A percentile compares a stretch with the other conserved stretches of the same genome.
phyloP scores from a whole-genome alignment of 176 grass and related monocot species.

The Chrysopogon serrulatus region DNA sequence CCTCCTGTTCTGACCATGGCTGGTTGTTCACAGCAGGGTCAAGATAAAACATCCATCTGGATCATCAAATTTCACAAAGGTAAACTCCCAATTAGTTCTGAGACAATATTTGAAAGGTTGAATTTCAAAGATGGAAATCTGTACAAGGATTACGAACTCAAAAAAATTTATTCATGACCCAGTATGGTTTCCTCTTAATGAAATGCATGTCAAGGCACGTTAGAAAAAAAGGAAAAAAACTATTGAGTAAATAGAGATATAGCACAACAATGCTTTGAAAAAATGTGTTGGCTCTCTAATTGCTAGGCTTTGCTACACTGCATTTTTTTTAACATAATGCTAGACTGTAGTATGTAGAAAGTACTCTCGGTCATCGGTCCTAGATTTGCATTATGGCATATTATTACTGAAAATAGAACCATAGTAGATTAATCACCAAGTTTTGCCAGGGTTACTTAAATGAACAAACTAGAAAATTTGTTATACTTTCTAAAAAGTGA shows the following conservation, averaged over 20 bases:
- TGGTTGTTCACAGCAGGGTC: constrained; percentile 48
- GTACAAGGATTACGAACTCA: background rate
- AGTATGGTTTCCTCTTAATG: background rate
- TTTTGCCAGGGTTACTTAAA: background rate
- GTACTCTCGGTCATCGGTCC: background rate
- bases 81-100: background rate
- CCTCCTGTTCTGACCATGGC: constrained; percentile 53
- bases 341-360: too few species aligned
- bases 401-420: background rate
- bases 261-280: background rate
- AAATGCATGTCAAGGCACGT: background rate
- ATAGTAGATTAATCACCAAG: background rate
- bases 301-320: background rate
- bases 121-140: background rate
- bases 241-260: background rate
- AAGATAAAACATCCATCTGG: constrained; percentile 39
- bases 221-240: background rate
- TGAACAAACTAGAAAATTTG: background rate
- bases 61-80: background rate
- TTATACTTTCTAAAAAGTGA: background rate
- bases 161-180: background rate
- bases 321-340: too few species aligned
- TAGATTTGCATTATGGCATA: background rate
- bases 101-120: background rate
- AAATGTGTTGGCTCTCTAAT: background rate